Percentiles rank a stretch among this genome's conserved stretches.
phyloP scores from a whole-genome alignment of 495 filamentous ascomycete species.

The Venustampulla echinocandica region DNA sequence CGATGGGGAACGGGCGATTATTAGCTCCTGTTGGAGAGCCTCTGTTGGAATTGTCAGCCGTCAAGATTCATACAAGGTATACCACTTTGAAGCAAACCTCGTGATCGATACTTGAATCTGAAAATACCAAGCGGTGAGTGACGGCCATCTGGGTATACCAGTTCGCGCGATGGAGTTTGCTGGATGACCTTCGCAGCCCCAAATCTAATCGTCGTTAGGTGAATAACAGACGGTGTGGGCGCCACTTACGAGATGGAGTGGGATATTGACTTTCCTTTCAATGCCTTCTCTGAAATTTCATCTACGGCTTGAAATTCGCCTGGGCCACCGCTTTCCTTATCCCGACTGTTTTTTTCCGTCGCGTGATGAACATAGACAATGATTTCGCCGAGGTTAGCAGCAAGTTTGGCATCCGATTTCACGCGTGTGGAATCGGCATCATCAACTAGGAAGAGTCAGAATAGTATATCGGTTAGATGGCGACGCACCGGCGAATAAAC shows the following conservation, averaged over 20 bases:
- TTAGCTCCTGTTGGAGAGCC: constrained; percentile 25
- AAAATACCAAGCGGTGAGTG: constrained; percentile 24
- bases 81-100: constrained; percentile 14
- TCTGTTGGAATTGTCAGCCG: constrained; percentile 13
- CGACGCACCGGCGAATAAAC: too few relatives aligned
- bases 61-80: not conserved
- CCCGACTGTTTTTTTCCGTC: not conserved
- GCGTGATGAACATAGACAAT: constrained; percentile 13
- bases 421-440: constrained; percentile 20
- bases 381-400: constrained; percentile 21
- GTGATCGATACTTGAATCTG: constrained; percentile 27
- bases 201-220: too few relatives aligned
- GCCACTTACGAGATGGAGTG: constrained; percentile 24
- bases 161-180: not conserved
- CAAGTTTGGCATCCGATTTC: constrained; percentile 20
- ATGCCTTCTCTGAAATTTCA: constrained; percentile 28
- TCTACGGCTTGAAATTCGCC: not conserved
- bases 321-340: not conserved
- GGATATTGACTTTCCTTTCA: constrained; percentile 29
- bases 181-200: not conserved
- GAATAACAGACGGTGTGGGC: too few relatives aligned
- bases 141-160: constrained; percentile 6
- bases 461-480: too few relatives aligned
- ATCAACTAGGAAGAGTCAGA: constrained; percentile 24
- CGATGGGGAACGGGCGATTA: constrained; percentile 27